phyloP scores from a whole-genome alignment of 2,329 filamentous ascomycete species.

The Xenoacremonium recifei region DNA sequence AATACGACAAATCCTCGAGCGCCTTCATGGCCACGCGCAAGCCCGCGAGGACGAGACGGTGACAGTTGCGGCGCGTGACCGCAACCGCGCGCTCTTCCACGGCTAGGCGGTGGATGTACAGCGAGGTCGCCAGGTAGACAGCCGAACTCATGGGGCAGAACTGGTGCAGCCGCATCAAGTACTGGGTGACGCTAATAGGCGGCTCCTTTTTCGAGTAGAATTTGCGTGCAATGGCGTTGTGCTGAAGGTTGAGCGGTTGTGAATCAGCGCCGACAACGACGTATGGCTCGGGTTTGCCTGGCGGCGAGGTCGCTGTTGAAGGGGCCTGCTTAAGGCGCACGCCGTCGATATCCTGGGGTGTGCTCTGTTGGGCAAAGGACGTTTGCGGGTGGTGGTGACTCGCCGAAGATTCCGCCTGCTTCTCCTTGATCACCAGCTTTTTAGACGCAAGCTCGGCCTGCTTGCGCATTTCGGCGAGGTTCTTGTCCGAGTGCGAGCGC shows the following conservation, averaged over 20 bases:
- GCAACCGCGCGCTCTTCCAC: slow-evolving; percentile 75
- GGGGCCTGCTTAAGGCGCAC: slow-evolving; percentile 46
- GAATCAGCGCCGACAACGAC: slow-evolving; percentile 66
- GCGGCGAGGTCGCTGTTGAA: slow-evolving; percentile 22
- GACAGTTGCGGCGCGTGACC: slow-evolving; percentile 80
- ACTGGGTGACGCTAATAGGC: slow-evolving; percentile 78
- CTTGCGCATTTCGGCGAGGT: slow-evolving; percentile 43
- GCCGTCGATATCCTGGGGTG: slow-evolving; percentile 47
- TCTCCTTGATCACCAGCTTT: slow-evolving; percentile 17
- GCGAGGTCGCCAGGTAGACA: slow-evolving; percentile 85
- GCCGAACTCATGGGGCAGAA: slow-evolving; percentile 93
- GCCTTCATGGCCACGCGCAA: slow-evolving; percentile 90
- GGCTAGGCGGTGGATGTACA: slow-evolving; percentile 82
- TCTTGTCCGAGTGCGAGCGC: slow-evolving; percentile 56
- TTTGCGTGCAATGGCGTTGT: slow-evolving; percentile 82
- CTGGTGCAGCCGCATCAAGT: slow-evolving; percentile 80
- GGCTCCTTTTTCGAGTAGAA: slow-evolving; percentile 91
- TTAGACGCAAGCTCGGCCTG: slow-evolving; percentile 35
- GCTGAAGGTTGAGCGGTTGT: slow-evolving; percentile 73
- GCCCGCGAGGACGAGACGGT: slow-evolving; percentile 80
- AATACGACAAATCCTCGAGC: slow-evolving; percentile 87
- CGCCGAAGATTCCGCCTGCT: not conserved
- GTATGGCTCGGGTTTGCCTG: slow-evolving; percentile 45
- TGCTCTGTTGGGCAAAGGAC: not conserved
- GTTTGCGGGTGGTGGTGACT: slow-evolving; percentile 3